A percentile compares a stretch with the other conserved stretches of the same genome.
phyloP scores from a whole-genome alignment of 1,139 yeast genomes.

The Kodamaea fungicola region DNA sequence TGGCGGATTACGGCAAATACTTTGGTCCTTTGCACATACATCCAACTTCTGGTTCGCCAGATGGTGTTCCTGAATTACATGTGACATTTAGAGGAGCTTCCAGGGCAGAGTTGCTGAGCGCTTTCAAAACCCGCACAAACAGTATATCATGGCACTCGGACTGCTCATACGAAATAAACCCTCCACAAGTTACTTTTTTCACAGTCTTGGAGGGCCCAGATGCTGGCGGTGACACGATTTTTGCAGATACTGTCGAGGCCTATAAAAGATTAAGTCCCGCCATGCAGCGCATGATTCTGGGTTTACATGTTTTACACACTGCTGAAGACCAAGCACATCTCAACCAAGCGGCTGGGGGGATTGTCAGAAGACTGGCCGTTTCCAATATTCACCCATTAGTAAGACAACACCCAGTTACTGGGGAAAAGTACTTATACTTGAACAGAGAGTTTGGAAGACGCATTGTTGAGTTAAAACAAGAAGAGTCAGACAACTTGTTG shows the following conservation, averaged over 20 bases:
- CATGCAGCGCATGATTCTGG: slow-evolving; percentile 21
- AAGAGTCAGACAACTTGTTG: slow-evolving; percentile 23
- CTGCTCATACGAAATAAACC: slow-evolving; percentile 33
- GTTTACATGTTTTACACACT: slow-evolving; percentile 25
- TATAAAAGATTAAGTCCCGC: slow-evolving; percentile 25
- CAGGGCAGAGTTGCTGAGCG: slow-evolving; percentile 18
- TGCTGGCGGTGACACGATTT: slow-evolving; percentile 34
- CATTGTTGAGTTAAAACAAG: slow-evolving; percentile 26
- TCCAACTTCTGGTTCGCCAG: slow-evolving; percentile 38
- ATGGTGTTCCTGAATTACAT: slow-evolving; percentile 29
- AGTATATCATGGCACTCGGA: slow-evolving; percentile 37
- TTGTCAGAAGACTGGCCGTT: slow-evolving; percentile 23
- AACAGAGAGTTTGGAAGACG: slow-evolving; percentile 23
- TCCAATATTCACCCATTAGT: slow-evolving; percentile 25
- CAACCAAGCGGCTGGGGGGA: slow-evolving; percentile 19
- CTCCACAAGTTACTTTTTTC: slow-evolving; percentile 33
- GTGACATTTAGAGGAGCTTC: slow-evolving; percentile 24
- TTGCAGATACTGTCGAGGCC: slow-evolving; percentile 33
- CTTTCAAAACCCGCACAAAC: slow-evolving; percentile 18
- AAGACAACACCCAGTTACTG: slow-evolving; percentile 25
- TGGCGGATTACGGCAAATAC: slow-evolving; percentile 25
- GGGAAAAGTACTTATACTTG: slow-evolving; percentile 20
- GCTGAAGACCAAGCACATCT: slow-evolving; percentile 22
- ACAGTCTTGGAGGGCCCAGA: slow-evolving; percentile 33
- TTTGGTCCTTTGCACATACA: slow-evolving; percentile 36